phyloP scores from a whole-genome alignment of 805 yeast species.

The Nakazawaea holstii region DNA sequence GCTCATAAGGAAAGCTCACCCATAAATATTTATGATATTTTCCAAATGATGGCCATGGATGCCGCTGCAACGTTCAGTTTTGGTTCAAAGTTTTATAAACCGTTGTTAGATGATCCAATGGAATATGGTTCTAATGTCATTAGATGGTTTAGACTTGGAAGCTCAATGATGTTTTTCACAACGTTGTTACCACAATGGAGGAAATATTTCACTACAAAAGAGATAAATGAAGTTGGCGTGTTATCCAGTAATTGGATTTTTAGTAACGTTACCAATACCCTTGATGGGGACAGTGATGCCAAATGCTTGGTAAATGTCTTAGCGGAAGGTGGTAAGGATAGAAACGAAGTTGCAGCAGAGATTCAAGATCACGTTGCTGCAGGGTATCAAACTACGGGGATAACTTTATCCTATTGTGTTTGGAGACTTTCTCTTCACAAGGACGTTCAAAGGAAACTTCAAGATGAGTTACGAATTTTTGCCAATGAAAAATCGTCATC shows the following conservation, averaged over 20 bases:
- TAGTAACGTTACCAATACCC: constrained; percentile 14
- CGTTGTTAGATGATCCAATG: constrained; percentile 26
- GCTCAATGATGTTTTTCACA: constrained; percentile 55
- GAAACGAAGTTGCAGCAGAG: constrained; percentile 29
- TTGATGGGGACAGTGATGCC: constrained; percentile 5
- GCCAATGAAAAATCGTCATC: constrained; percentile 18
- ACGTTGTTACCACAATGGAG: constrained; percentile 45
- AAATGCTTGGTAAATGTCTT: constrained; percentile 5
- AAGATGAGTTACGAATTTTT: constrained; percentile 33
- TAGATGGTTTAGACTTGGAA: constrained; percentile 36
- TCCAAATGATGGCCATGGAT: constrained; percentile 58
- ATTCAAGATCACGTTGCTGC: constrained; percentile 56
- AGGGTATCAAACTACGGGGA: constrained; percentile 63
- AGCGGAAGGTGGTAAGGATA: constrained; percentile 3
- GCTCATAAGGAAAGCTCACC: constrained; percentile 15
- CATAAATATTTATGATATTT: constrained; percentile 50
- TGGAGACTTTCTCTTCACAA: constrained; percentile 42
- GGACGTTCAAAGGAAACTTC: constrained; percentile 37
- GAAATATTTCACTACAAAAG: constrained; percentile 36
- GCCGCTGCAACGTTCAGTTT: constrained; percentile 50
- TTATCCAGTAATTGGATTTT: constrained; percentile 36
- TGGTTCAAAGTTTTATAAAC: constrained; percentile 40
- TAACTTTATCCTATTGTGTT: constrained; percentile 45
- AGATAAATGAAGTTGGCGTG: constrained; percentile 27
- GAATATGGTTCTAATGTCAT: constrained; percentile 33